Conservation (phyloP, 2,329 filamentous ascomycete genomes). For the Neocucurbitaria cava region DNA sequence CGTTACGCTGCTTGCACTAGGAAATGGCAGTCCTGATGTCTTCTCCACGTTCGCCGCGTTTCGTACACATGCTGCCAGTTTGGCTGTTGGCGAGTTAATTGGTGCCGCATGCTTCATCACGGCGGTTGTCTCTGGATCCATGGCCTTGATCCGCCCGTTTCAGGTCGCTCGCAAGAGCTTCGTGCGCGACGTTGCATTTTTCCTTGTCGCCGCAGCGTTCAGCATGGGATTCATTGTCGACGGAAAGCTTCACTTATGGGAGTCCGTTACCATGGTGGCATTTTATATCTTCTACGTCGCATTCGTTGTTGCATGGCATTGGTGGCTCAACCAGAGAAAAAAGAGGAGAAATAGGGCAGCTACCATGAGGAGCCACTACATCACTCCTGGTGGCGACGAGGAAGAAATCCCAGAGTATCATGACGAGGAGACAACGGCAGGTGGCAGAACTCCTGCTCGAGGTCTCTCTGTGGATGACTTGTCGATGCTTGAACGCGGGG, state of each 20-base stretch:
- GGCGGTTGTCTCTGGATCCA: conserved; percentile 92
- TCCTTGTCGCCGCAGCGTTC: conserved; percentile 84
- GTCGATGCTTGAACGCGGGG: conserved; percentile 65
- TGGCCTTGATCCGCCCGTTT: conserved; percentile 96
- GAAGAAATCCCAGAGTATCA: conserved; percentile 61
- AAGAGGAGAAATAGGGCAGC: conserved; percentile 70
- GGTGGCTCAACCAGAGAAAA: conserved; percentile 73
- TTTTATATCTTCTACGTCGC: conserved; percentile 91
- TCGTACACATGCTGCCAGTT: conserved; percentile 94
- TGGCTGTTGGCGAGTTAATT: conserved; percentile 93
- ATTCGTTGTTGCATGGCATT: conserved; percentile 91
- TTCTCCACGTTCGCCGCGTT: conserved; percentile 99
- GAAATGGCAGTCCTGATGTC: conserved; percentile 96
- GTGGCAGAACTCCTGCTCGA: conserved; percentile 49
- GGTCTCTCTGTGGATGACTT: conserved; percentile 68
- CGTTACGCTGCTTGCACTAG: conserved; percentile 95
- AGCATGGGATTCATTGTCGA: conserved; percentile 88
- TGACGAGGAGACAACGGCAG: conserved; percentile 59
- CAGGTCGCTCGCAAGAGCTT: conserved; percentile 89
- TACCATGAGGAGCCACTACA: conserved; percentile 76
- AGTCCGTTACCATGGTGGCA: conserved; percentile 86
- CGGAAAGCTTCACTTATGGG: conserved; percentile 83
- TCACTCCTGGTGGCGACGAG: conserved; percentile 67
- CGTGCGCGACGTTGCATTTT: conserved; percentile 89
- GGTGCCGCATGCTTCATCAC: conserved; percentile 97